Conservation (phyloP, 345 rosid species). For the Corymbia maculata region DNA sequence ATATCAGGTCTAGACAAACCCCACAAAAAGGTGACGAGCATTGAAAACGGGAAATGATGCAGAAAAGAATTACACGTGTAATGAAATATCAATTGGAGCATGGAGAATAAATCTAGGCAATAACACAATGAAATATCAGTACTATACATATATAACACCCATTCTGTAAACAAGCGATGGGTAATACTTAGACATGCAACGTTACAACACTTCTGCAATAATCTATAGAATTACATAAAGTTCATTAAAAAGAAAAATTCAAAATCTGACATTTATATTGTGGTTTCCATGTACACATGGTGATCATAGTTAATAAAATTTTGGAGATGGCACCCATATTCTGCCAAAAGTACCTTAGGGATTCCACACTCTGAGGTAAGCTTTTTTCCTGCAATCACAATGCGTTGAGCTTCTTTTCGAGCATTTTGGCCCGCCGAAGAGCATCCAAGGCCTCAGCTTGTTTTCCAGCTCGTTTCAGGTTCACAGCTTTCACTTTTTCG, state of each 20-base stretch:
- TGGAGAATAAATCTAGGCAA: not conserved
- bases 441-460: slow-evolving; percentile 91
- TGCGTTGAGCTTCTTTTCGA: slow-evolving; percentile 60
- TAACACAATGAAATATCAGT: not conserved
- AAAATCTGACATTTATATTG: not conserved
- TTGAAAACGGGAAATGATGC: not conserved
- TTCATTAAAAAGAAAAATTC: not conserved
- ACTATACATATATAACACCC: not conserved
- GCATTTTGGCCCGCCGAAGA: slow-evolving; percentile 61
- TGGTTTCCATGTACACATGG: not conserved
- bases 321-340: not conserved
- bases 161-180: not conserved
- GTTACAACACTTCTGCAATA: not conserved
- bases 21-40: not conserved
- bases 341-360: not conserved
- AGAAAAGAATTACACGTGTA: not conserved
- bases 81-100: not conserved
- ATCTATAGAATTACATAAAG: not conserved
- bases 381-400: slow-evolving; percentile 16
- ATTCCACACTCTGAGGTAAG: not conserved
- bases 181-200: not conserved
- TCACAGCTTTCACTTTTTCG: slow-evolving; percentile 71
- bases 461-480: slow-evolving; percentile 71
- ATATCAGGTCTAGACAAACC: not conserved
- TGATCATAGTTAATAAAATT: not conserved